Evolutionary conservation across 768 basidiomycete species (phyloP), one percentile per base, ranked within the genome.

Genomic region (Udeniomyces megalosporus): DNA sequence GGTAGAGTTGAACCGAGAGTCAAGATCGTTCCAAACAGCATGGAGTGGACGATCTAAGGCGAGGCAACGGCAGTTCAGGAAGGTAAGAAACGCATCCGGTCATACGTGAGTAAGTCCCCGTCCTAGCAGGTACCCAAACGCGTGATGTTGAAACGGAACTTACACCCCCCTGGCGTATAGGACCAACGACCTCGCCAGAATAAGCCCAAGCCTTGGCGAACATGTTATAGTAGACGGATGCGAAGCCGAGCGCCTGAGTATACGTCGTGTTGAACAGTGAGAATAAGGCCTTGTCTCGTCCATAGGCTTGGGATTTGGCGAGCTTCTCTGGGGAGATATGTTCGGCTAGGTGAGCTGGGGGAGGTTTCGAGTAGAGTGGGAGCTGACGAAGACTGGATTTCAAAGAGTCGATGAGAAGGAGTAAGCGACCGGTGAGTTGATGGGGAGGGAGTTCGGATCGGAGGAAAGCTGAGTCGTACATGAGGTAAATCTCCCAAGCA

Each of bases 261-360:
- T 81, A 85, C 57, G 91, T 66, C 1, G 84, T 82, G 0, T 85
- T 82, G 68, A 87, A 70, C 45, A 93, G 74, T 2, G 84, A 81
- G 72, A 86, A 92, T 69, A 80, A 80, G 12, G 90, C 86, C 75
- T 95, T 95, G 79, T 90, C 87, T 55, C 80, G 81, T 22, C 90
- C 89, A 75, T 99, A 99, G 46, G 78, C 75, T 72, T 99, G 93
- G 0, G 89, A 91, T 69, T 95, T 95, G 65, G 82, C 77, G 73
- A 92, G 93, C 15, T 82, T 82, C 2, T 84, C 80, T 11, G 75
- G 70, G 17, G 79, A 78, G 68, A 92, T 83, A 71, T 89, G 84
- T 1, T 73, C 73, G 3, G 80, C 82, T 3, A 95, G 80, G 3
- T 80, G 82, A 2, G 89, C 88, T 0, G 86, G 90, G 42, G 78